A percentile compares a stretch with the other conserved stretches of the same genome.
Evolutionary conservation across 768 basidiomycete genomes (phyloP).

Genomic region (Tylopilus subfusipes): DNA sequence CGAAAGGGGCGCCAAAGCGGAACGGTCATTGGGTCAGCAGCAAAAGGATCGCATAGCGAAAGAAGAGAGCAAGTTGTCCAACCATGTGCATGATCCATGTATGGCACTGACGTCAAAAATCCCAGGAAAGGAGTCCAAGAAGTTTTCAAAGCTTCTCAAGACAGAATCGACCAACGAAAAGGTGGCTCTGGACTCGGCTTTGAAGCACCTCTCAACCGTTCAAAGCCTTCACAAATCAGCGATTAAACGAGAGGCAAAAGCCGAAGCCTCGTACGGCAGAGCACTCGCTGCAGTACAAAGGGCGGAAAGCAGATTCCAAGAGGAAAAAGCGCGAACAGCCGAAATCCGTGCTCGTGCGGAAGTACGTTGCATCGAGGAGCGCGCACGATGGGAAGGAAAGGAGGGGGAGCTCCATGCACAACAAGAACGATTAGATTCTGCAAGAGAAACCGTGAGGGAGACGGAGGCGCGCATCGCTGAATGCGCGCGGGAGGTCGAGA

Average conservation of each 20-base stretch:
- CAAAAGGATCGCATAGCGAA: conserved; percentile 51
- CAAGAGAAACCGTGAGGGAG: conserved; percentile 51
- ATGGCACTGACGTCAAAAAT: not conserved
- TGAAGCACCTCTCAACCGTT: conserved; percentile 63
- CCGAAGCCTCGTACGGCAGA: conserved; percentile 50
- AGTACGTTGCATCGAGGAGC: conserved; percentile 48
- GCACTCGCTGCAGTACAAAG: conserved; percentile 58
- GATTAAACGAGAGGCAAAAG: conserved; percentile 61
- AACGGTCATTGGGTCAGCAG: conserved; percentile 45
- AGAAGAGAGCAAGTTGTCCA: conserved; percentile 43
- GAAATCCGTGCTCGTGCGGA: conserved; percentile 46
- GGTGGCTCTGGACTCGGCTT: conserved; percentile 53
- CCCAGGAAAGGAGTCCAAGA: conserved; percentile 56
- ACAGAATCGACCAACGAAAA: conserved; percentile 67
- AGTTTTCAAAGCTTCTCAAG: conserved; percentile 66
- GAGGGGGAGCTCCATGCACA: conserved; percentile 46
- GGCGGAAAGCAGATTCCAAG: conserved; percentile 56
- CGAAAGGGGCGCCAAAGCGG: conserved; percentile 44
- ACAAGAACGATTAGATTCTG: conserved; percentile 46
- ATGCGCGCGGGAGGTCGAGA: conserved; percentile 73
- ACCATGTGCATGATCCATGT: no score
- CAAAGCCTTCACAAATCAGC: conserved; percentile 68
- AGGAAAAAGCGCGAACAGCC: conserved; percentile 57
- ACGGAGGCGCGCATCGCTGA: conserved; percentile 61
- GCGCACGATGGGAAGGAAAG: conserved; percentile 53